Percentiles rank a stretch among this genome's conserved stretches.
Conservation (phyloP, 768 basidiomycete genomes). For the Pulveroboletus ravenelii region DNA sequence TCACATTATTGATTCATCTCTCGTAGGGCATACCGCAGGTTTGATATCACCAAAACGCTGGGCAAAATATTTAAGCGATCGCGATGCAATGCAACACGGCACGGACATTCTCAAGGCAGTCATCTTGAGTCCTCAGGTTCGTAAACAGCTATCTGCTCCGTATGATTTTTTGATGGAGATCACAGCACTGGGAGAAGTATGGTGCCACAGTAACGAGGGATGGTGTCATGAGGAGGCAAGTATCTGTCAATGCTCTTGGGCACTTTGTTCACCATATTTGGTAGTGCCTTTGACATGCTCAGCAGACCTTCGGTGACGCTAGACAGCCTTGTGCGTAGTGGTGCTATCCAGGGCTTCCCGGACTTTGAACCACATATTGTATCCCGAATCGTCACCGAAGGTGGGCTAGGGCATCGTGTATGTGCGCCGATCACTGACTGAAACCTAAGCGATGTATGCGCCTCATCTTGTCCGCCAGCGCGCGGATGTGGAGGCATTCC, state of each 20-base stretch:
- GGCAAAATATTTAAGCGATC: slow-evolving; percentile 32
- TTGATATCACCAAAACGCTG: slow-evolving; percentile 43
- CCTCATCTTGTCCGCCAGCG: slow-evolving; percentile 66
- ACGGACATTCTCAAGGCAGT: slow-evolving; percentile 32
- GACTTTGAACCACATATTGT: slow-evolving; percentile 48
- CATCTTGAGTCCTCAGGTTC: slow-evolving; percentile 40
- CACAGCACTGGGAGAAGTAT: slow-evolving; percentile 39
- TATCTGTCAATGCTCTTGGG: background rate
- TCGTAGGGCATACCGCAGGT: slow-evolving; percentile 38
- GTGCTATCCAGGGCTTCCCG: slow-evolving; percentile 35
- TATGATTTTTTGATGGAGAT: background rate
- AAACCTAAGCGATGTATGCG: slow-evolving; percentile 51
- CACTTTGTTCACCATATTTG: background rate
- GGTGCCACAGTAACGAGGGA: slow-evolving; percentile 41
- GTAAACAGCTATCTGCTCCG: background rate
- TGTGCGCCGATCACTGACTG: slow-evolving; percentile 1
- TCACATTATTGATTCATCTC: slow-evolving; percentile 1
- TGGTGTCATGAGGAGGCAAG: slow-evolving; percentile 42
- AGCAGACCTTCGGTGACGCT: slow-evolving; percentile 51
- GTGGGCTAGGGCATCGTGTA: slow-evolving; percentile 33
- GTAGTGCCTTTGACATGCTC: slow-evolving; percentile 74
- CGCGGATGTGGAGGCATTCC: slow-evolving; percentile 69
- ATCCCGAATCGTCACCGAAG: slow-evolving; percentile 65
- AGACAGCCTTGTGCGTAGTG: slow-evolving; percentile 42
- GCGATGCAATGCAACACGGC: slow-evolving; percentile 32